Base-by-base conservation (phyloP, 108 stramenopile species). In the Mediolabrus comicus region DNA sequence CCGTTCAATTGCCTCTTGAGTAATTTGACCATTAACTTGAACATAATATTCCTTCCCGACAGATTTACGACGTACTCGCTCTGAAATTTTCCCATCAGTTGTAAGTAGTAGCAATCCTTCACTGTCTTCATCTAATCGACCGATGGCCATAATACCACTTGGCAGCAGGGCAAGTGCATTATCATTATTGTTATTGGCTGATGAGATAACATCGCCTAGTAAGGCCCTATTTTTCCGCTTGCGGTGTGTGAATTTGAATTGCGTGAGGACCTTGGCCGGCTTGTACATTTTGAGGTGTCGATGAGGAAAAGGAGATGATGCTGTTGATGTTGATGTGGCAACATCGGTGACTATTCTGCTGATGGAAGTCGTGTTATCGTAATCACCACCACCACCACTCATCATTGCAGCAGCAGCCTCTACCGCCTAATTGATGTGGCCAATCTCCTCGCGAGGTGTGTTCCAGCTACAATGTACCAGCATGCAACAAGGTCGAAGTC, bases 71-170 rank as follows among this genome's bases (percentile, higher is more conserved):
- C 72, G 41, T 1, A 66, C 63, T 29, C 71, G 33, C 82, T 62
- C 19, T 62, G 81, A 72, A 75, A 91, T 0, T 70, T 72, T 62
- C 16, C 87, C 87, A 72, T 86, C 85, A 46, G 86, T 89, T 5
- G 91, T 92, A 16, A 92, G 68, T 10, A 92, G 64, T n/a, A 88
- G 74, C 26, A 92, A 61, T 34, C 91, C 91, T 72, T 88, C 87
- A 14, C 88, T 84, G 2, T 68, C 70, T 60, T 87, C 85, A 63
- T 92, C 91, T 13, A 92, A 59, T 43, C 87, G 69, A 25, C 91
- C 87, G 53, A 92, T 81, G 31, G 86, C 72, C 65, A 72, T 65
- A 1, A 65, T 36, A 17, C 71, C 71, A 12, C 25, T 1, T 54
- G 54, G 39, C 3, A 64, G 2, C 11, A n/a, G n/a, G 19, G 22